Conservation (phyloP, 805 yeast genomes). For the Ogataea kodamae region DNA sequence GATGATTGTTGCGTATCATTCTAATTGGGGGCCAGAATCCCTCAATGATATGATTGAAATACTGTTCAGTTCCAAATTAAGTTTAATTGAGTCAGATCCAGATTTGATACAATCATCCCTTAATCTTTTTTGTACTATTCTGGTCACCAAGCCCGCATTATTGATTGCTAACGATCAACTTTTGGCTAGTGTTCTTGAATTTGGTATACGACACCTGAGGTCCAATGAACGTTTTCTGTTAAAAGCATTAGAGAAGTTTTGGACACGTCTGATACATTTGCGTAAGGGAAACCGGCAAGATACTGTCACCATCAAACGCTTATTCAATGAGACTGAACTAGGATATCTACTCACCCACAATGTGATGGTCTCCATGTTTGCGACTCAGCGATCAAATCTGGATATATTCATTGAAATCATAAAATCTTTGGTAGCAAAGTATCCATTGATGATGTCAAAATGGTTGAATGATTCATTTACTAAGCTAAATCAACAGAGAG, state of each 20-base stretch:
- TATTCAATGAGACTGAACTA: conserved; percentile 29
- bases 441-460: conserved; percentile 38
- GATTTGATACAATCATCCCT: conserved; percentile 53
- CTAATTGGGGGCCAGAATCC: conserved; percentile 29
- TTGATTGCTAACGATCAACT: conserved; percentile 32
- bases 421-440: conserved; percentile 36
- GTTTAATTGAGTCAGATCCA: conserved; percentile 46
- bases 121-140: conserved; percentile 46
- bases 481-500: conserved; percentile 29
- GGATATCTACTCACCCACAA: conserved; percentile 34
- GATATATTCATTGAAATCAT: conserved; percentile 55
- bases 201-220: conserved; percentile 39
- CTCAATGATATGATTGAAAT: conserved; percentile 37
- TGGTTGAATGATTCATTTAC: conserved; percentile 42
- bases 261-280: conserved; percentile 47
- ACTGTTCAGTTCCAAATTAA: conserved; percentile 37
- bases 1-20: conserved; percentile 38
- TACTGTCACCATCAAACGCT: conserved; percentile 27
- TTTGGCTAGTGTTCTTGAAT: conserved; percentile 27
- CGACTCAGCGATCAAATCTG: conserved; percentile 53
- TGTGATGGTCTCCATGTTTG: conserved; percentile 44
- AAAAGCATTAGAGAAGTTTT: conserved; percentile 50
- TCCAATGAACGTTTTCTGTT: conserved; percentile 55
- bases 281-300: conserved; percentile 43
- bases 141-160: conserved; percentile 48